Conservation (phyloP, 495 filamentous ascomycete species). For the Aspergillus carlsbadensis region DNA sequence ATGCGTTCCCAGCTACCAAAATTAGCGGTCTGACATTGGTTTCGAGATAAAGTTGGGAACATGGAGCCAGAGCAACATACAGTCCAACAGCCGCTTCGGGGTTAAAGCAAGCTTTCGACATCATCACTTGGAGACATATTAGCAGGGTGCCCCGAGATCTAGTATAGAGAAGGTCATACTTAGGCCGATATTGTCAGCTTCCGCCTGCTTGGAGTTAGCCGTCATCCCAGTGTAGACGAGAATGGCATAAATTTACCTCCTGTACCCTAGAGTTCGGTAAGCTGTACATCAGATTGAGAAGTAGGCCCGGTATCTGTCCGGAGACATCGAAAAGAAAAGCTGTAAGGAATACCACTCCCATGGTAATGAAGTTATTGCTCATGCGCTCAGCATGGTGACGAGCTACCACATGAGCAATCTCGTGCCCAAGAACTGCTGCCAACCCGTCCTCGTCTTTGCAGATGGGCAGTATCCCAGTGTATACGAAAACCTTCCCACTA, state of each 20-base stretch:
- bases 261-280: slow-evolving; percentile 70
- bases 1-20: slow-evolving; percentile 66
- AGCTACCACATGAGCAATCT: slow-evolving; percentile 91
- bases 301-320: slow-evolving; percentile 35
- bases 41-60: neutral
- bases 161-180: slow-evolving; percentile 41
- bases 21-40: neutral
- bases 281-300: slow-evolving; percentile 62
- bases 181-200: slow-evolving; percentile 86
- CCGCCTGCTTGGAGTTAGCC: slow-evolving; percentile 32
- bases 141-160: slow-evolving; percentile 35
- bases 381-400: slow-evolving; percentile 76
- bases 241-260: slow-evolving; percentile 42
- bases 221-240: neutral
- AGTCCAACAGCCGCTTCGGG: slow-evolving; percentile 69
- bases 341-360: slow-evolving; percentile 52
- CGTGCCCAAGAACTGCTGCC: slow-evolving; percentile 84
- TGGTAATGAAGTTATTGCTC: slow-evolving; percentile 58
- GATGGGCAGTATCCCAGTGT: slow-evolving; percentile 75
- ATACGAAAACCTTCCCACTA: slow-evolving; percentile 90
- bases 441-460: slow-evolving; percentile 71
- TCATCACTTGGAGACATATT: slow-evolving; percentile 47
- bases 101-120: slow-evolving; percentile 67
- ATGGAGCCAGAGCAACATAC: slow-evolving; percentile 20
- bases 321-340: slow-evolving; percentile 52